These are phyloP conservation scores for Nakazawaea anatomiae DNA, from an alignment of 805 yeast species.

Conservation along the genomic window DNA sequence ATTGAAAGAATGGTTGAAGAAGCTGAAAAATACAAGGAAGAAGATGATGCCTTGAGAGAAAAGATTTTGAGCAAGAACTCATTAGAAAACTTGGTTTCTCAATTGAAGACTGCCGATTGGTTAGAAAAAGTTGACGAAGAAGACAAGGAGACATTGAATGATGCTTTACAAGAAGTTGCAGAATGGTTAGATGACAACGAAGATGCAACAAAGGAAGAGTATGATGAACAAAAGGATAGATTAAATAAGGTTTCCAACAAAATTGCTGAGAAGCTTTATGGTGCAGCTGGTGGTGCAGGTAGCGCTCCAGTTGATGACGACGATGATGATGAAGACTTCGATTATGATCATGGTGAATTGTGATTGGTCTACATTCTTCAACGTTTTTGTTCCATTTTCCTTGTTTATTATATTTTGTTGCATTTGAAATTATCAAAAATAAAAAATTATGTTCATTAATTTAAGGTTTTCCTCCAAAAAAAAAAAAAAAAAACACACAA, in stretches of 20 bases:
- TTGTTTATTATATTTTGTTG: background rate
- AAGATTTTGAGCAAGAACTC: conserved; percentile 8
- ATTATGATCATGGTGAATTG: conserved; percentile 57
- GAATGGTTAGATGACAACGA: conserved; percentile 90
- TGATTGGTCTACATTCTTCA: conserved; percentile 15
- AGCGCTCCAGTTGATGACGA: conserved; percentile 36
- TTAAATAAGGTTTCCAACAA: conserved; percentile 83
- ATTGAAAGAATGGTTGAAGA: conserved; percentile 97
- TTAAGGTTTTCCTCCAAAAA: too few species aligned
- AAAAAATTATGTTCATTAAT: too few species aligned
- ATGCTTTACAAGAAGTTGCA: conserved; percentile 70
- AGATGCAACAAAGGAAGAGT: conserved; percentile 86
- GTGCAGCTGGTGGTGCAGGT: conserved; percentile 45
- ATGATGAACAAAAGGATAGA: conserved; percentile 84
- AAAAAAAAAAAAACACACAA: too few species aligned
- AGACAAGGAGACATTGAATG: conserved; percentile 83
- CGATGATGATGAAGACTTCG: conserved; percentile 44
- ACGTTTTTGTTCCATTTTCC: background rate
- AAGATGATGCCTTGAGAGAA: conserved; percentile 53
- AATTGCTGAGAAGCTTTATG: conserved; percentile 83
- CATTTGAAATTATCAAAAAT: too few species aligned
- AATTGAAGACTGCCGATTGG: conserved; percentile 14
- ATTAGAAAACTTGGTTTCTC: conserved; percentile 28
- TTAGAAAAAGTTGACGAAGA: conserved; percentile 69
- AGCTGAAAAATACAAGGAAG: conserved; percentile 91